A percentile compares a stretch with the other conserved stretches of the same genome.
phyloP scores from a whole-genome alignment of 148 eudicot species.

The Gaultheria prostrata region DNA sequence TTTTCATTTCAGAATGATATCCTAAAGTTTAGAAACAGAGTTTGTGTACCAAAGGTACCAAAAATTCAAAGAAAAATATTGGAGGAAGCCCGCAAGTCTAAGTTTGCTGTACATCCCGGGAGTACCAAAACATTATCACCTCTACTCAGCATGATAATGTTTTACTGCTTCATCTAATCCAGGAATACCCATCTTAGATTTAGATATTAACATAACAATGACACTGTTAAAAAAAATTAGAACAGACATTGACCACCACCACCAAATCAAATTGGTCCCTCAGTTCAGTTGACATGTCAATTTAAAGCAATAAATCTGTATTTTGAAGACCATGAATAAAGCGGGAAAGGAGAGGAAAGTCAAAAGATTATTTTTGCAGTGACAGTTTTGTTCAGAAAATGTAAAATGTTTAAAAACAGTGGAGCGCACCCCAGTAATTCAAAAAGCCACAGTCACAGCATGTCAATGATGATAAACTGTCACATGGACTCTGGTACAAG shows the following conservation, averaged over 20 bases:
- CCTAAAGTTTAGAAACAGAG: too few species aligned
- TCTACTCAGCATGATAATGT: not conserved
- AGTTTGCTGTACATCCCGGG: too few species aligned
- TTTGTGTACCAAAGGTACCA: too few species aligned
- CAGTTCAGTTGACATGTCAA: not conserved
- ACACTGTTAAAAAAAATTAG: not conserved
- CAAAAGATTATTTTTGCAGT: not conserved
- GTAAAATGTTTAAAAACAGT: not conserved
- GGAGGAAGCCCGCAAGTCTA: too few species aligned
- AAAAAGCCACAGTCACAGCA: conserved; percentile 3
- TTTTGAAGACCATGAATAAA: not conserved
- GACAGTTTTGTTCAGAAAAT: not conserved
- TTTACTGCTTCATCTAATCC: not conserved
- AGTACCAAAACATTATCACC: not conserved
- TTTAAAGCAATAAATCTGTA: not conserved
- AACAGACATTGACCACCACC: not conserved
- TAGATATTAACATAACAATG: not conserved
- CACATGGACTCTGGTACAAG: too few species aligned
- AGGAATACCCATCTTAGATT: not conserved
- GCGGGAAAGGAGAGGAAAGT: not conserved
- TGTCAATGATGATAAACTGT: not conserved
- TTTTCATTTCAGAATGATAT: too few species aligned
- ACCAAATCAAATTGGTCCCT: not conserved
- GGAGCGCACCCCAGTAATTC: not conserved
- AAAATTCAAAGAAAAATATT: too few species aligned